Evolutionary conservation across 208 protist species (phyloP), one percentile per base, ranked within the genome.

Genomic region (Acanthamoeba pearcei): DNA sequence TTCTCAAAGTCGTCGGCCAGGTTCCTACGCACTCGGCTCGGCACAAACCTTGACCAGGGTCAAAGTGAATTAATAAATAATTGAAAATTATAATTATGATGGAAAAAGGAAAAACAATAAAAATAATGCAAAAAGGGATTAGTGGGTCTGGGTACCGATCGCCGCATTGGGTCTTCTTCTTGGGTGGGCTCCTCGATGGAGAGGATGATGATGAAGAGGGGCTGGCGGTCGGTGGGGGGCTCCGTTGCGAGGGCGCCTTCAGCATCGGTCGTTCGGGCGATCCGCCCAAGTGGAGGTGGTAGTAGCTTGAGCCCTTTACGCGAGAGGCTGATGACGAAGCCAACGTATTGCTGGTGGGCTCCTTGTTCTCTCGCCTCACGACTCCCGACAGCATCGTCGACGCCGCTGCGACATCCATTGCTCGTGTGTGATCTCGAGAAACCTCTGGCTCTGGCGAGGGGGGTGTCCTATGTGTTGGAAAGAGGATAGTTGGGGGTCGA

Each of bases 1-100:
- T 51, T 51, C 2, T 80, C 72, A 80, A 80, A 80, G 35, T 80
- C 72, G 3, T 80, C 72, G n/a, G 72, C 72, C 72, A 80, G 32
- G 32, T 80, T 80, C 1, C 72, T 3, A 3, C 19, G 72, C 72
- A 49, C 29, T 24, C 72, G 29, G 72, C 38, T 80, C 5, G 72
- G 72, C 72, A 80, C 29, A 29, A 80, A 80, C 38, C 72, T 80
- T 42, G 38, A 3, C 3, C 2, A 22, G 9, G 10, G 2, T 62
- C 1, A 1, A 27, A 27, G 6, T 27, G 4, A 64, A 27, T 64
- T 64, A 27, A 64, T 64, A 27, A 27, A 64, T 64, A 3, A 64
- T 64, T 64, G n/a, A n/a, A n/a, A n/a, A n/a, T n/a, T n/a, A n/a
- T n/a, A n/a, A n/a, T n/a, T 15, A 8, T 76, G 3, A 32, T 42